A percentile compares a stretch with the other conserved stretches of the same genome.
Conservation (phyloP, 2,329 filamentous ascomycete genomes). For the Scleromitrula shiraiana region DNA sequence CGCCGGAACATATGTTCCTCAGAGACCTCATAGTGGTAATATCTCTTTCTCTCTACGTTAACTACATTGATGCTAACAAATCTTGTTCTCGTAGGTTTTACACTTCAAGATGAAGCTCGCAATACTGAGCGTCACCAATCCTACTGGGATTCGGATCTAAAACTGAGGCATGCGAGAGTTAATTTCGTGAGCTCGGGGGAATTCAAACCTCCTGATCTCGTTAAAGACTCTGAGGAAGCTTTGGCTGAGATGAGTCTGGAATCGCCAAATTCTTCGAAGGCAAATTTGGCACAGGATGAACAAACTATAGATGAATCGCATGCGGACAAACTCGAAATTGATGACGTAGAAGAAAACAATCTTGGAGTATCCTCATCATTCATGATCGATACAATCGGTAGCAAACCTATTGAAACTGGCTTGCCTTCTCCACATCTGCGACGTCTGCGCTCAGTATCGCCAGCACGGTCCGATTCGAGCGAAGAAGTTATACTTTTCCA, state of each 20-base stretch:
- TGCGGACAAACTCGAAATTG: neutral
- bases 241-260: conserved; percentile 22
- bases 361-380: conserved; percentile 18
- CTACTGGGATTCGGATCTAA: conserved; percentile 38
- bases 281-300: conserved; percentile 3
- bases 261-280: neutral
- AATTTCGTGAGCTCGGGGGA: conserved; percentile 53
- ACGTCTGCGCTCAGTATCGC: conserved; percentile 26
- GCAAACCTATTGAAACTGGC: conserved; percentile 24
- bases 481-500: conserved; percentile 67
- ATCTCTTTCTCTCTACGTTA: neutral
- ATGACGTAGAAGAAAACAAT: conserved; percentile 5
- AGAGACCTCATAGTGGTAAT: conserved; percentile 15
- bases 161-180: conserved; percentile 47
- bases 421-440: conserved; percentile 27
- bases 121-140: conserved; percentile 45
- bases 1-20: conserved; percentile 13
- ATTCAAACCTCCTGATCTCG: conserved; percentile 29
- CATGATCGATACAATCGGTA: conserved; percentile 31
- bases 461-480: conserved; percentile 49
- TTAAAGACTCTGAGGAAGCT: conserved; percentile 24
- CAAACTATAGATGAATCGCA: neutral
- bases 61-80: neutral
- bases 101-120: conserved; percentile 47
- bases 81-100: conserved; percentile 19